A percentile compares a stretch with the other conserved stretches of the same genome.
Conservation (phyloP, 345 rosid species). For the Garcia nutans region DNA sequence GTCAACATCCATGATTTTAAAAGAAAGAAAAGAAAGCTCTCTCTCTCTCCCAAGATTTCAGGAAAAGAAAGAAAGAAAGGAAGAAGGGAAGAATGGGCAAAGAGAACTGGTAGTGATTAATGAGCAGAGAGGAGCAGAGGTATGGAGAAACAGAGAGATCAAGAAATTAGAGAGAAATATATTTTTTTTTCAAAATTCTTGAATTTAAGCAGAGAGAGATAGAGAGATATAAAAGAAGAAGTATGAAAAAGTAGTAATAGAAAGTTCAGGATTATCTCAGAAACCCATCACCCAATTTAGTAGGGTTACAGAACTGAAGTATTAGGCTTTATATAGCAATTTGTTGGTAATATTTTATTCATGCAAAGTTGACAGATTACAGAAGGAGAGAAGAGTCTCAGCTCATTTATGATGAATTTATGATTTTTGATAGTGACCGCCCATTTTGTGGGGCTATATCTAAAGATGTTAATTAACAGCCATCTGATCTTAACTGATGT, state of each 20-base stretch:
- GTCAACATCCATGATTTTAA: slow-evolving; percentile 42
- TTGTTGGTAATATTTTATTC: slow-evolving; percentile 41
- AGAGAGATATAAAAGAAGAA: neutral
- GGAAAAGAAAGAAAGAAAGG: slow-evolving; percentile 6
- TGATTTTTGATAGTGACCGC: slow-evolving; percentile 26
- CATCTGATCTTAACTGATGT: neutral
- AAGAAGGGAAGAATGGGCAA: slow-evolving; percentile 6
- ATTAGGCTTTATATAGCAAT: slow-evolving; percentile 45
- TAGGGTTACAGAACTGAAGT: slow-evolving; percentile 25
- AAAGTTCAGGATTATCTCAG: slow-evolving; percentile 20
- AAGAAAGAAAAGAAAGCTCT: neutral
- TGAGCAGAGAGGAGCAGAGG: slow-evolving; percentile 13
- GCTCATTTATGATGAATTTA: slow-evolving; percentile 35
- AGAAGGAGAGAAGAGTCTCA: slow-evolving; percentile 8
- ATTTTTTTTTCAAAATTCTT: neutral
- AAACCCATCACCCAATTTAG: slow-evolving; percentile 39
- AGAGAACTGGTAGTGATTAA: neutral
- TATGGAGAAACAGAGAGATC: slow-evolving; percentile 20
- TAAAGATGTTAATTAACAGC: neutral
- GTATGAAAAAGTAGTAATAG: neutral
- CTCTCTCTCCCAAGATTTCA: slow-evolving; percentile 4
- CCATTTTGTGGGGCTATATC: slow-evolving; percentile 20
- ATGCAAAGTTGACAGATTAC: slow-evolving; percentile 2
- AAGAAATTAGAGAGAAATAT: neutral
- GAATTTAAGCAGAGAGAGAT: neutral